These are phyloP conservation scores for Pseudopediastrum boryanum DNA, from an alignment of 139 green algal genomes.

Conservation along the genomic window DNA sequence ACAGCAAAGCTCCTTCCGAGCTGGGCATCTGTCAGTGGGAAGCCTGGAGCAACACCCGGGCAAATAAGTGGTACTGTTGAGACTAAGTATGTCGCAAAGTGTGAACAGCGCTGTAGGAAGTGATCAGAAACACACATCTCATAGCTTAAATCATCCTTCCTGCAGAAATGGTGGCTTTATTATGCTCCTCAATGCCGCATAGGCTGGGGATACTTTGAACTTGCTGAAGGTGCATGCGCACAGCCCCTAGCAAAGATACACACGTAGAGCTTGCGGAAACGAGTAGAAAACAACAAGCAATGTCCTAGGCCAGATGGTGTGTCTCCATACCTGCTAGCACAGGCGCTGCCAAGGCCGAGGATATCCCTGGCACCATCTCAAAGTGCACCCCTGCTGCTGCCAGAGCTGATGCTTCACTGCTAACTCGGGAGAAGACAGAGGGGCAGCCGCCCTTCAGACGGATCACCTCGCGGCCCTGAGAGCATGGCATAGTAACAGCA, in stretches of 20 bases:
- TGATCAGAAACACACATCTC: neutral
- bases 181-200: no score
- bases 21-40: constrained; percentile 70
- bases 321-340: constrained; percentile 62
- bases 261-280: neutral
- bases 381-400: constrained; percentile 40
- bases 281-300: neutral
- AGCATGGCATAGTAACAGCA: no score
- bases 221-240: neutral
- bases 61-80: no score
- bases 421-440: constrained; percentile 68
- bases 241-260: neutral
- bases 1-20: constrained; percentile 63
- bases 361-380: constrained; percentile 80
- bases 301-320: neutral
- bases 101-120: neutral
- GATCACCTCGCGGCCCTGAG: constrained; percentile 63
- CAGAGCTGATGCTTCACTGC: constrained; percentile 67
- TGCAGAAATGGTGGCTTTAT: neutral
- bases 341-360: constrained; percentile 69
- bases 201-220: neutral
- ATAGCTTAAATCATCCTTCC: neutral
- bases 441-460: constrained; percentile 83
- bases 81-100: neutral
- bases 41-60: constrained; percentile 55